phyloP scores from a whole-genome alignment of 2,329 filamentous ascomycete species.

The Zalaria obscura region DNA sequence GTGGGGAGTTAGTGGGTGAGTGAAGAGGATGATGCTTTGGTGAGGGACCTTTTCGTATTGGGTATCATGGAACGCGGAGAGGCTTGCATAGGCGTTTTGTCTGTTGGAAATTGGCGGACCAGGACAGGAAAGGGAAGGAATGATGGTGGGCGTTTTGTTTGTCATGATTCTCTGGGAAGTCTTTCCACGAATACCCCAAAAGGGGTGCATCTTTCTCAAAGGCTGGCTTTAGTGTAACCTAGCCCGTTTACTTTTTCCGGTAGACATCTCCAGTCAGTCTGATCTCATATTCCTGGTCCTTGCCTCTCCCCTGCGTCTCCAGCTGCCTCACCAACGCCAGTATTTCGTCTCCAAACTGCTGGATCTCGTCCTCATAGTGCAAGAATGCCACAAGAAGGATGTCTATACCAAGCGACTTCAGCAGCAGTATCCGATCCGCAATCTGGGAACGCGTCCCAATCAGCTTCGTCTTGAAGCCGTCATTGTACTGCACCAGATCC shows the following conservation, averaged over 20 bases:
- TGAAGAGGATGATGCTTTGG: no score
- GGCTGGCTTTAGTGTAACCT: no score
- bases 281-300: conserved; percentile 32
- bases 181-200: no score
- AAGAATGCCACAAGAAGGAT: conserved; percentile 34
- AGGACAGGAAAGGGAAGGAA: no score
- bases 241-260: conserved; percentile 9
- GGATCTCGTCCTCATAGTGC: conserved; percentile 39
- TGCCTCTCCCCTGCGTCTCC: conserved; percentile 34
- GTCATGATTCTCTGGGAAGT: no score
- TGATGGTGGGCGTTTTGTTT: no score
- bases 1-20: no score
- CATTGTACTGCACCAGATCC: conserved; percentile 41
- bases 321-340: conserved; percentile 33
- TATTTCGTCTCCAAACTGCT: conserved; percentile 33
- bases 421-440: conserved; percentile 33
- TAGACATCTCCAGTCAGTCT: conserved; percentile 34
- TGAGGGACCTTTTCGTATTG: no score
- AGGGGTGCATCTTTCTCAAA: no score
- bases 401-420: conserved; percentile 31
- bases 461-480: conserved; percentile 41
- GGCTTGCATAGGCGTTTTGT: no score
- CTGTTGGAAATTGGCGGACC: no score
- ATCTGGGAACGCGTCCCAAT: conserved; percentile 39
- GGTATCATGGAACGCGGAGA: no score